Evolutionary conservation across 2,329 filamentous ascomycete genomes (phyloP).

Genomic region (Pseudocercospora macadamiae): DNA sequence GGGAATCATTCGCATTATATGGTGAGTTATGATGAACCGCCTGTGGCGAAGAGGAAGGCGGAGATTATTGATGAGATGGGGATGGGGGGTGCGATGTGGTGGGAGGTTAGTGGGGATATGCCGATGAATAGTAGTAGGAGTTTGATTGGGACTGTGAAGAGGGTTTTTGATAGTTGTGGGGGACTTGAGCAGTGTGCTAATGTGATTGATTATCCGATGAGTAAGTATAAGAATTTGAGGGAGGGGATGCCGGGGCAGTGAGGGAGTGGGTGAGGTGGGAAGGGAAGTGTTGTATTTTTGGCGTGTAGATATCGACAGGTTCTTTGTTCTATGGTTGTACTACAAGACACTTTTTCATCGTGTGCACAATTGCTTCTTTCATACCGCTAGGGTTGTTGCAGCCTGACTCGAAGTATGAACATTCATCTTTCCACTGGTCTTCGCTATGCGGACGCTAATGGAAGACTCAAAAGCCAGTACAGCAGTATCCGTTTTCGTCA

Average conservation of each 20-base stretch:
- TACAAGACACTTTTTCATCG: no score
- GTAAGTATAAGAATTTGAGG: conserved; percentile 57
- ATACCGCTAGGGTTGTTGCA: no score
- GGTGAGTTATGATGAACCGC: conserved; percentile 73
- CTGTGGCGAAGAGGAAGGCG: conserved; percentile 69
- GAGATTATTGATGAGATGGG: conserved; percentile 66
- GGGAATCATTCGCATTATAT: conserved; percentile 59
- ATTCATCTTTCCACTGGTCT: no score
- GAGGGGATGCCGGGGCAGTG: conserved; percentile 41
- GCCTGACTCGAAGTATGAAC: no score
- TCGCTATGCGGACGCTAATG: no score
- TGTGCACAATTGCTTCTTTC: no score
- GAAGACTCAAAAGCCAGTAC: no score
- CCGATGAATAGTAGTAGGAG: conserved; percentile 56
- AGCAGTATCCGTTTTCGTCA: no score
- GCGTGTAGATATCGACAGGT: not conserved
- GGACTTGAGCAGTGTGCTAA: conserved; percentile 52
- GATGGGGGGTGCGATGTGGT: conserved; percentile 66
- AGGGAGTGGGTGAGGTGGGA: not conserved
- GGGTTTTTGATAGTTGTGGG: conserved; percentile 39
- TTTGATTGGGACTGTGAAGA: conserved; percentile 45
- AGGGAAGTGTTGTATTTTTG: not conserved
- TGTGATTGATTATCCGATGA: conserved; percentile 53
- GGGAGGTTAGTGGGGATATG: conserved; percentile 81
- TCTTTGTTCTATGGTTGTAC: not conserved